Base-by-base conservation (phyloP, 257 asterid species). In the Salvia splendens region DNA sequence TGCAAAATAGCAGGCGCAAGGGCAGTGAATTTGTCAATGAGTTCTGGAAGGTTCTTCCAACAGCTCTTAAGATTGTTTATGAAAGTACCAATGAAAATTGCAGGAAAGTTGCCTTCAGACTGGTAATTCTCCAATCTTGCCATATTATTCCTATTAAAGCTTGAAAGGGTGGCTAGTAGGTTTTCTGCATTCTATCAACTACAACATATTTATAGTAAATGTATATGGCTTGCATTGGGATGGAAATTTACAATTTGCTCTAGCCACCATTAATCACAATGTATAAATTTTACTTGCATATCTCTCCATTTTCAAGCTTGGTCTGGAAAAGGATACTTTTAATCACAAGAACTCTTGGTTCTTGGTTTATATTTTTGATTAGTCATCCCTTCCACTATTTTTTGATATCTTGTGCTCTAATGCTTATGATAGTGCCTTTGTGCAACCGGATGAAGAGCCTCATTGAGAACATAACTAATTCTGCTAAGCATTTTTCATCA, bases 21-120 rank as follows among this genome's bases (percentile, higher is more conserved):
- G 99, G 99, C 64, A 91, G 87, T 66, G 99, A 94, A 74, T 94
- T 82, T 79, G 96, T 94, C 69, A 94, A 87, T 75, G 99, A 94
- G 73, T 94, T 86, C 75, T 94, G 96, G 99, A 94, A 91, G 84
- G 91, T 86, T 80, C 95, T 94, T 64, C 97, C 97, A 6, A 68
- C 80, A 28, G 80, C 88, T 60, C 85, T 94, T 68, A 94, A 91
- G 85, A 69, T 53, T 69, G 89, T 79, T 43, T 77, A 70, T 81
- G 94, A 81, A 38, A 80, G 79, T 62, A 91, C 91, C 68, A 78
- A 82, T 64, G 96, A 80, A 52, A 74, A 69, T 70, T 85, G 85
- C 81, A 88, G 77, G 87, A 87, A 94, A 83, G 99, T 75, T 61
- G 89, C 95, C 64, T 82, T 81, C 69, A 87, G 97, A 73, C 87